Percentiles rank a stretch among this genome's conserved stretches.
phyloP scores from a whole-genome alignment of 1,284 basidiomycete species.

The Rhizopogon hawkerae region DNA sequence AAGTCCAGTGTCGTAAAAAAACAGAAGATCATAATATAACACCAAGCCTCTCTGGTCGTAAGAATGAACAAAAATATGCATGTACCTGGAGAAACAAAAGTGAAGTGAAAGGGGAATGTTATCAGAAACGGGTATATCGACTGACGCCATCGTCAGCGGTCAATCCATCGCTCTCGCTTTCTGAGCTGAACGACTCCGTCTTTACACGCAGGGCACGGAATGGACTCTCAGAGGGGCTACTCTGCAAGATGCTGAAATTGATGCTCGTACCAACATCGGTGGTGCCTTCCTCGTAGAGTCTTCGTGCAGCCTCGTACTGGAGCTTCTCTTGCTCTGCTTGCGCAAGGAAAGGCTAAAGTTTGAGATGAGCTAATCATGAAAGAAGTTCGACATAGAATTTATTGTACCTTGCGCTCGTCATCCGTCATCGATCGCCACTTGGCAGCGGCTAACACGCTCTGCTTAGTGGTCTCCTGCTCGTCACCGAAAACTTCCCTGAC shows the following conservation, averaged over 20 bases:
- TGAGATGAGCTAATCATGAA: constrained; percentile 1
- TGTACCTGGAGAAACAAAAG: neutral
- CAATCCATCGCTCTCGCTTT: constrained; percentile 59
- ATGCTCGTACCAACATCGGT: constrained; percentile 61
- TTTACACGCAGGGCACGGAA: constrained; percentile 48
- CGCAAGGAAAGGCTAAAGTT: constrained; percentile 71
- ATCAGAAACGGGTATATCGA: constrained; percentile 25
- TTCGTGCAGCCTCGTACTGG: constrained; percentile 76
- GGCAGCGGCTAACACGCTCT: constrained; percentile 87
- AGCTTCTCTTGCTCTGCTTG: constrained; percentile 90
- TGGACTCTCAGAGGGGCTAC: constrained; percentile 40
- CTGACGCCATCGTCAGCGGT: constrained; percentile 38
- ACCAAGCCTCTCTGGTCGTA: neutral
- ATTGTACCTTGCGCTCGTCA: constrained; percentile 77
- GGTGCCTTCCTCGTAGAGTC: constrained; percentile 76
- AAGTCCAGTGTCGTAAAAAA: constrained; percentile 29
- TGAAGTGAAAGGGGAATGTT: constrained; percentile 3
- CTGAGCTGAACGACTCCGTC: constrained; percentile 44
- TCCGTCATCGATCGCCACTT: constrained; percentile 90
- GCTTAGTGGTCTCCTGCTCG: constrained; percentile 90
- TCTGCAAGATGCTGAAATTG: constrained; percentile 70
- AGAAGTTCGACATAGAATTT: constrained; percentile 6
- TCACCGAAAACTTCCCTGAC: constrained; percentile 83
- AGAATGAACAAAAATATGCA: constrained; percentile 1
- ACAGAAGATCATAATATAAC: constrained; percentile 15